A percentile compares a stretch with the other conserved stretches of the same genome.
Evolutionary conservation across 2,329 filamentous ascomycete genomes (phyloP).

Genomic region (Aspergillus sp.): DNA sequence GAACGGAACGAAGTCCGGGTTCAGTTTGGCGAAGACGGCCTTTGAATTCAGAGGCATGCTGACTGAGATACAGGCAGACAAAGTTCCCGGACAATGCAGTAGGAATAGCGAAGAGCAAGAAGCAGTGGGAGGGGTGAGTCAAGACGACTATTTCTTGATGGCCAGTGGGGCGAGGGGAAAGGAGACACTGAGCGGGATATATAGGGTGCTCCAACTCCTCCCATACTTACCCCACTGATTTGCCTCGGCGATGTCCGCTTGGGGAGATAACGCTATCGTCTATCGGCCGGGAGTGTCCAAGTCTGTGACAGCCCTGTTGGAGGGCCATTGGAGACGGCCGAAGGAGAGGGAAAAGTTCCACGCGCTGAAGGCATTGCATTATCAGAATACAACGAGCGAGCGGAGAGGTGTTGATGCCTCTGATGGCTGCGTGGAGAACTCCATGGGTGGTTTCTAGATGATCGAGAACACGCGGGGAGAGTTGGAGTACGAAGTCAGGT

Average conservation of each 20-base stretch:
- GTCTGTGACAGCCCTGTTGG: too few species aligned
- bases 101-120: neutral
- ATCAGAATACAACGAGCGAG: too few species aligned
- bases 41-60: conserved; percentile 48
- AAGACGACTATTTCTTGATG: neutral
- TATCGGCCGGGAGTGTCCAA: neutral
- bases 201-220: neutral
- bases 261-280: neutral
- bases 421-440: too few species aligned
- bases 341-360: too few species aligned
- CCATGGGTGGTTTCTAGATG: too few species aligned
- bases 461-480: too few species aligned
- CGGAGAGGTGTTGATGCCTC: too few species aligned
- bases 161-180: neutral
- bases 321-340: too few species aligned
- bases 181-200: neutral
- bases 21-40: conserved; percentile 49
- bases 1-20: conserved; percentile 42
- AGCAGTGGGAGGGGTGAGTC: neutral
- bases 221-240: neutral
- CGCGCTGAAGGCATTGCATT: too few species aligned
- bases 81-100: neutral
- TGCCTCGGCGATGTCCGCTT: neutral
- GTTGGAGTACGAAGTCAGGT: too few species aligned
- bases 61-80: neutral